These are phyloP conservation scores for Arabidopsis lyrata DNA, from an alignment of 441 rosid species.

Conservation along the genomic window DNA sequence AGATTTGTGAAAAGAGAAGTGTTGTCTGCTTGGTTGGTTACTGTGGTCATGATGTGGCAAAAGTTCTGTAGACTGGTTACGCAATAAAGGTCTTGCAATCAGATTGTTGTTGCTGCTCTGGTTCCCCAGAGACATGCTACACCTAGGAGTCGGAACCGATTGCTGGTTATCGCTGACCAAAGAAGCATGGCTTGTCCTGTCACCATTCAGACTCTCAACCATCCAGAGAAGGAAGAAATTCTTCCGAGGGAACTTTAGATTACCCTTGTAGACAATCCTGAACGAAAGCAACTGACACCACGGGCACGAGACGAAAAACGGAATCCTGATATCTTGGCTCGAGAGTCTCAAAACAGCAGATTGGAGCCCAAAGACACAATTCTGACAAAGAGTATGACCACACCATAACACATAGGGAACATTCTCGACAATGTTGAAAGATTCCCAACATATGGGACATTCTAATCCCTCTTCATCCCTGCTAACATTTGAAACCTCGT, in stretches of 20 bases:
- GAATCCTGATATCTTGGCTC: conserved; percentile 64
- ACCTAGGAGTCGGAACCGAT: conserved; percentile 46
- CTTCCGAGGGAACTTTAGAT: conserved; percentile 73
- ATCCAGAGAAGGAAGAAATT: conserved; percentile 88
- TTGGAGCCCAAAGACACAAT: conserved; percentile 78
- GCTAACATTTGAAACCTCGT: conserved; percentile 56
- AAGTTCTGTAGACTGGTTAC: conserved; percentile 43
- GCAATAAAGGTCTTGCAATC: conserved; percentile 42
- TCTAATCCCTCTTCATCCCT: conserved; percentile 76
- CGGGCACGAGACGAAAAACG: conserved; percentile 77
- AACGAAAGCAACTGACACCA: conserved; percentile 81
- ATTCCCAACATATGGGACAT: conserved; percentile 87
- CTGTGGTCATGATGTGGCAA: conserved; percentile 38
- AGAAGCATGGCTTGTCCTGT: conserved; percentile 51
- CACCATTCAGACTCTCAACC: conserved; percentile 87
- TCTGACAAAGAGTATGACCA: conserved; percentile 86
- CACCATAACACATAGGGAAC: conserved; percentile 90
- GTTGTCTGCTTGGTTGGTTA: conserved; percentile 52
- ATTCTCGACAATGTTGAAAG: conserved; percentile 86
- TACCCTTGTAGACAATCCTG: conserved; percentile 71
- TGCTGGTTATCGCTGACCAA: conserved; percentile 48
- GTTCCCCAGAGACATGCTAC: conserved; percentile 48
- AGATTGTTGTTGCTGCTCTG: conserved; percentile 36
- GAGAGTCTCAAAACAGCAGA: conserved; percentile 70
- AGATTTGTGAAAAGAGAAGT: conserved; percentile 64